Evolutionary conservation across 2,329 filamentous ascomycete species (phyloP).

Genomic region (Blumeria graminis): DNA sequence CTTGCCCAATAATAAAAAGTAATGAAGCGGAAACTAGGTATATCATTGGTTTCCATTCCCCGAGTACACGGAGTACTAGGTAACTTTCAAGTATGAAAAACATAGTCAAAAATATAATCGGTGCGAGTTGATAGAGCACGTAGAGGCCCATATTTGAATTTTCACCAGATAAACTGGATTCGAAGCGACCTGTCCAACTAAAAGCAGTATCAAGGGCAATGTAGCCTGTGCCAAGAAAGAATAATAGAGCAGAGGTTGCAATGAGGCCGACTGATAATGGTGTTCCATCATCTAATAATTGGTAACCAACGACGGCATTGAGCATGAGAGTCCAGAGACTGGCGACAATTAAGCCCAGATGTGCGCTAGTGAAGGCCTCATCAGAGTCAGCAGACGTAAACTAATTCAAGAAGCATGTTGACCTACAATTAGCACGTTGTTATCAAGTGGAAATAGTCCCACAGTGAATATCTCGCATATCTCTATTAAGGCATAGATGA

Average conservation of each 20-base stretch:
- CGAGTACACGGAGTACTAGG: slow-evolving; percentile 65
- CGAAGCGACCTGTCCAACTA: slow-evolving; percentile 59
- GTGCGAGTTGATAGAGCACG: slow-evolving; percentile 75
- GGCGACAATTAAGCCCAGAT: slow-evolving; percentile 72
- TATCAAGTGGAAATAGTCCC: slow-evolving; percentile 58
- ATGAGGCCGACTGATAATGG: slow-evolving; percentile 59
- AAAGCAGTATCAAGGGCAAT: slow-evolving; percentile 87
- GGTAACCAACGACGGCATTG: slow-evolving; percentile 80
- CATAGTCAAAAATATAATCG: slow-evolving; percentile 66
- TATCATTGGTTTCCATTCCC: slow-evolving; percentile 79
- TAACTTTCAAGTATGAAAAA: slow-evolving; percentile 69
- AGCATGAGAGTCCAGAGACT: slow-evolving; percentile 79
- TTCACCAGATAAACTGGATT: slow-evolving; percentile 29
- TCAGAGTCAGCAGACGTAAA: neutral
- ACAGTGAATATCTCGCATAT: slow-evolving; percentile 96
- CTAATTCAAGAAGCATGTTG: neutral
- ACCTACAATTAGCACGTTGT: slow-evolving; percentile 47
- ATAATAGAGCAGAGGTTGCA: slow-evolving; percentile 37
- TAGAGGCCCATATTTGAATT: slow-evolving; percentile 71
- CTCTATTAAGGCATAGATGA: slow-evolving; percentile 64
- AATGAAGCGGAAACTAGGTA: slow-evolving; percentile 53
- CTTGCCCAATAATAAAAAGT: slow-evolving; percentile 73
- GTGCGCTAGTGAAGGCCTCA: slow-evolving; percentile 73
- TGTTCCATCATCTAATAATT: slow-evolving; percentile 84
- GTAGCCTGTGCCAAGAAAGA: slow-evolving; percentile 83